Evolutionary conservation across 768 basidiomycete species (phyloP), one percentile per base, ranked within the genome.

Genomic region (Candolleomyces aberdarensis): DNA sequence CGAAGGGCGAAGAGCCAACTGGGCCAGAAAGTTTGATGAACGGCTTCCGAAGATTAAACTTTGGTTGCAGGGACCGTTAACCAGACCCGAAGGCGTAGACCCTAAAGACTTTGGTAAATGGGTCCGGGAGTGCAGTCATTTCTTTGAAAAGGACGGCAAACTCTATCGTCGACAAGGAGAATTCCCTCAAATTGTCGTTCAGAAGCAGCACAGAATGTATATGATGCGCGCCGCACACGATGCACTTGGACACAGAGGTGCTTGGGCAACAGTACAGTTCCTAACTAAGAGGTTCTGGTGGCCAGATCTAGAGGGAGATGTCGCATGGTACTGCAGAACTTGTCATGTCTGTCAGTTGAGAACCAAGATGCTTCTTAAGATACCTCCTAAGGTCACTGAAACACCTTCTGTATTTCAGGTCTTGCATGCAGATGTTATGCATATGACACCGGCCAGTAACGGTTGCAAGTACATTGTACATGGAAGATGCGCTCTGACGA

Each of bases 221-320:
- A 69, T 73, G 55, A 20, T 74, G 56, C 40, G 36, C 36, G 57
- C 58, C 0, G 60, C 64, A 3, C 73, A 72, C 57, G 64, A 75
- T 40, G 22, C 49, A 7, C 20, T 70, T 3, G 72, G 70, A 47
- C 70, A 75, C 58, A 60, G 66, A 58, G 70, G 70, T 1, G 55
- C 62, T 13, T 70, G 60, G 40, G 63, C 70, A 0, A 72, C 69
- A 0, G 56, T 40, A 3, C 4, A 53, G 0, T 19, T 70, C 2
- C 47, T 74, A 0, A 26, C 57, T 4, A 52, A 66, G 46, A 15
- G 67, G 0, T 73, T 74, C 54, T 74, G 70, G 71, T 74, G 72
- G 71, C 72, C 69, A 1, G 65, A 71, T 5, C 48, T 71, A 32
- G 64, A 67, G 14, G 29, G 39, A 1, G 70, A 74, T 56, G 59